These are phyloP conservation scores for Phytophthora parvispora DNA, from an alignment of 352 stramenopile species.

Conservation along the genomic window DNA sequence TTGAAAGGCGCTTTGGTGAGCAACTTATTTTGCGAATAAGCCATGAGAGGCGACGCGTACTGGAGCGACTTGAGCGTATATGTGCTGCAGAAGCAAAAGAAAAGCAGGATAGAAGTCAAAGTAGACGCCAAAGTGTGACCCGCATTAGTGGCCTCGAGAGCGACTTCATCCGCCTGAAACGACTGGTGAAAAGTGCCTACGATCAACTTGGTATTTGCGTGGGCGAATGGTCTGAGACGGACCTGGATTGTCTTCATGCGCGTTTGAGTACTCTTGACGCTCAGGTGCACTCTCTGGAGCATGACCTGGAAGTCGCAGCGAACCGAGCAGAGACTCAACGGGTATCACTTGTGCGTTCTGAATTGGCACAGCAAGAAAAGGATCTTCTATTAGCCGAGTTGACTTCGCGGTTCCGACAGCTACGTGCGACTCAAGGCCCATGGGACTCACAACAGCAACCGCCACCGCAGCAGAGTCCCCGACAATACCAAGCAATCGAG, in stretches of 20 bases:
- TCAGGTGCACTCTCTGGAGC: conserved; percentile 17
- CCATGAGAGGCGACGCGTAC: conserved; percentile 62
- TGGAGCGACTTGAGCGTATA: conserved; percentile 62
- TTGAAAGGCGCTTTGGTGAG: conserved; percentile 59
- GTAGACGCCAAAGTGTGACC: conserved; percentile 4
- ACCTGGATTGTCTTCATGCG: conserved; percentile 51
- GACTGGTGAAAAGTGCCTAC: conserved; percentile 51
- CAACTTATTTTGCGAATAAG: conserved; percentile 66
- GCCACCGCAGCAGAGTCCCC: neutral
- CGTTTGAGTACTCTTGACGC: conserved; percentile 22
- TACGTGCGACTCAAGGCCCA: conserved; percentile 32
- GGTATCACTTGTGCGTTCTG: conserved; percentile 44
- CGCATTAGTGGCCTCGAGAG: conserved; percentile 7
- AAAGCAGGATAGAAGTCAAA: conserved; percentile 18
- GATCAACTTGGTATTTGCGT: conserved; percentile 61
- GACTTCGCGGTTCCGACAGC: conserved; percentile 51
- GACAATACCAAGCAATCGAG: conserved; percentile 6
- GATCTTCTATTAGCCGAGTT: conserved; percentile 65
- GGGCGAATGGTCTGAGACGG: conserved; percentile 55
- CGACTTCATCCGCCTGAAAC: conserved; percentile 34
- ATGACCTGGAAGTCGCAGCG: conserved; percentile 13
- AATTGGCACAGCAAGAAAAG: conserved; percentile 66
- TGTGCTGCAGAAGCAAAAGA: conserved; percentile 34
- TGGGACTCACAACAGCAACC: conserved; percentile 5
- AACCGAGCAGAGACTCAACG: conserved; percentile 43